A percentile compares a stretch with the other conserved stretches of the same genome.
Conservation (phyloP, 768 basidiomycete species). For the Calocera cornea region DNA sequence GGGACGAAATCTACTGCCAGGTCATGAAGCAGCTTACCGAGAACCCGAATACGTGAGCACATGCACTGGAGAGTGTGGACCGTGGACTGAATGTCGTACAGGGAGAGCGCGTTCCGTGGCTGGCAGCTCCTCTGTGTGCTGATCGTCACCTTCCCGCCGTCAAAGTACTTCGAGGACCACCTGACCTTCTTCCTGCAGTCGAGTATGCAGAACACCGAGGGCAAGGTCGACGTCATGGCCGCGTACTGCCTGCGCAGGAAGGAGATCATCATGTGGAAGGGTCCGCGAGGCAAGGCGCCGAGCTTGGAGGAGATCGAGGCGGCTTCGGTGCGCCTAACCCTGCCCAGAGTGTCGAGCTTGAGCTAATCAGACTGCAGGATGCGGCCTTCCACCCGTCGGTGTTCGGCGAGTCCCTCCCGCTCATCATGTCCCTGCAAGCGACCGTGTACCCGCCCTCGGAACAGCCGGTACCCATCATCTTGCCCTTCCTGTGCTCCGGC, state of each 20-base stretch:
- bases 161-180: conserved; percentile 81
- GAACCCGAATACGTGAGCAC: conserved; percentile 63
- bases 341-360: not conserved
- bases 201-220: conserved; percentile 51
- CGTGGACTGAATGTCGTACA: conserved; percentile 21
- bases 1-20: conserved; percentile 91
- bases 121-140: conserved; percentile 89
- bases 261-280: conserved; percentile 60
- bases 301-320: conserved; percentile 78
- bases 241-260: conserved; percentile 79
- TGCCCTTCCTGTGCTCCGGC: conserved; percentile 85
- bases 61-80: not conserved
- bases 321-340: conserved; percentile 50
- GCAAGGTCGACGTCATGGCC: conserved; percentile 78
- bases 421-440: conserved; percentile 70
- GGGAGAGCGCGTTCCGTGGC: conserved; percentile 76
- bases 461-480: conserved; percentile 61
- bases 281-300: conserved; percentile 74
- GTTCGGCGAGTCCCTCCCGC: conserved; percentile 80
- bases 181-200: conserved; percentile 66
- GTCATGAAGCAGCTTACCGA: conserved; percentile 78
- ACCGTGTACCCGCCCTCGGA: conserved; percentile 72
- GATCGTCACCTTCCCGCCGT: conserved; percentile 83
- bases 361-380: conserved; percentile 35
- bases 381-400: conserved; percentile 92